Conservation (phyloP, 2,329 filamentous ascomycete species). For the Stachybotrys elegans region DNA sequence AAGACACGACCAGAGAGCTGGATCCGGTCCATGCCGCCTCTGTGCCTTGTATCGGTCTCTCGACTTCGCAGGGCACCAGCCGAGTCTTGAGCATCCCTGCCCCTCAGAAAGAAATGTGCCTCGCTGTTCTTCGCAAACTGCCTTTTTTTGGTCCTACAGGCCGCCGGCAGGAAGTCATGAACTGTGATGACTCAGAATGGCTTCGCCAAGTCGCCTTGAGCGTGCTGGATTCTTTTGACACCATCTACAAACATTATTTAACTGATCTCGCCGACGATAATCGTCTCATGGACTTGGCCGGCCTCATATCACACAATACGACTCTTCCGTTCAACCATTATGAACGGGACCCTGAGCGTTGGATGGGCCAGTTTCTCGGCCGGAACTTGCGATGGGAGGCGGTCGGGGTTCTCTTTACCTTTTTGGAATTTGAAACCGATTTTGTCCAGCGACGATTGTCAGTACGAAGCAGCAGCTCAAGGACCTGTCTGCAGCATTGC, state of each 20-base stretch:
- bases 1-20: neutral
- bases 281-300: neutral
- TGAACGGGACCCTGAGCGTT: conserved; percentile 5
- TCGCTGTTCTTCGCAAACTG: neutral
- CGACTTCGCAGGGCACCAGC: neutral
- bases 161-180: no score
- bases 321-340: conserved; percentile 8
- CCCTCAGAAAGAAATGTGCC: neutral
- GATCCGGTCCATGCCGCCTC: neutral
- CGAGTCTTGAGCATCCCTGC: neutral
- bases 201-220: neutral
- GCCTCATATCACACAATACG: conserved; percentile 6
- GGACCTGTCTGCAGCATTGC: conserved; percentile 12
- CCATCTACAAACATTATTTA: neutral
- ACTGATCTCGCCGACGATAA: neutral
- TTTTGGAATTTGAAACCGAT: neutral
- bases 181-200: neutral
- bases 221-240: neutral
- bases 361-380: conserved; percentile 8
- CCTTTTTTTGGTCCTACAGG: no score
- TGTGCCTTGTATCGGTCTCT: neutral
- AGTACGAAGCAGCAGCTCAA: neutral
- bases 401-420: conserved; percentile 7
- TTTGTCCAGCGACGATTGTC: conserved; percentile 8
- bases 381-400: conserved; percentile 8